Percentiles rank a stretch among this genome's conserved stretches.
These are phyloP conservation scores for Fusarium abutilonis DNA, from an alignment of 2,329 filamentous ascomycete genomes.

Conservation along the genomic window DNA sequence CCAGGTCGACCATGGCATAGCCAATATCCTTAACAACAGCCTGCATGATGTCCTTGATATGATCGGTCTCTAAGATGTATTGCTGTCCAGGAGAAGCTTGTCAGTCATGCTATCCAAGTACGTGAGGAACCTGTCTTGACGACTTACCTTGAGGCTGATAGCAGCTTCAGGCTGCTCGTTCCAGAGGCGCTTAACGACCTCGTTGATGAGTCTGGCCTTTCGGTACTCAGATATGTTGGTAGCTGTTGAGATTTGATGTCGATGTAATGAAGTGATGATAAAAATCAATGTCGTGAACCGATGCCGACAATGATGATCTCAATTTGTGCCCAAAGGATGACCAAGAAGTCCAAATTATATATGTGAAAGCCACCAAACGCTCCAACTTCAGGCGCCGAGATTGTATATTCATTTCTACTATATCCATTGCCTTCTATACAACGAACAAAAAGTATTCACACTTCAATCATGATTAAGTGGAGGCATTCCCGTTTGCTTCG, in stretches of 20 bases:
- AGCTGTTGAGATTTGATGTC: not conserved
- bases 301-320: constrained; percentile 5
- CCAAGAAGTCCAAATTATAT: constrained; percentile 1
- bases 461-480: not conserved
- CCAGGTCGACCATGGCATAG: constrained; percentile 18
- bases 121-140: not conserved
- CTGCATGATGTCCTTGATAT: constrained; percentile 30
- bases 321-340: not conserved
- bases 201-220: constrained; percentile 1
- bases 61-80: constrained; percentile 25
- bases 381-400: not conserved
- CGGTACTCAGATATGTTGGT: constrained; percentile 5
- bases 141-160: constrained; percentile 12
- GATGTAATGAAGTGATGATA: not conserved
- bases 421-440: not conserved
- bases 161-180: constrained; percentile 3
- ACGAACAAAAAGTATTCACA: not conserved
- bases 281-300: not conserved
- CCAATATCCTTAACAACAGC: constrained; percentile 32
- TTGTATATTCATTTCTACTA: not conserved
- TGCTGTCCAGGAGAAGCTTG: constrained; percentile 1
- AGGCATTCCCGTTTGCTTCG: constrained; percentile 1
- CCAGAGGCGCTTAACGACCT: constrained; percentile 18
- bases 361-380: not conserved
- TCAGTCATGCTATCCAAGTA: not conserved